Percentiles rank a stretch among this genome's conserved stretches.
Conservation (phyloP, 148 eudicot species). For the Gaultheria prostrata region DNA sequence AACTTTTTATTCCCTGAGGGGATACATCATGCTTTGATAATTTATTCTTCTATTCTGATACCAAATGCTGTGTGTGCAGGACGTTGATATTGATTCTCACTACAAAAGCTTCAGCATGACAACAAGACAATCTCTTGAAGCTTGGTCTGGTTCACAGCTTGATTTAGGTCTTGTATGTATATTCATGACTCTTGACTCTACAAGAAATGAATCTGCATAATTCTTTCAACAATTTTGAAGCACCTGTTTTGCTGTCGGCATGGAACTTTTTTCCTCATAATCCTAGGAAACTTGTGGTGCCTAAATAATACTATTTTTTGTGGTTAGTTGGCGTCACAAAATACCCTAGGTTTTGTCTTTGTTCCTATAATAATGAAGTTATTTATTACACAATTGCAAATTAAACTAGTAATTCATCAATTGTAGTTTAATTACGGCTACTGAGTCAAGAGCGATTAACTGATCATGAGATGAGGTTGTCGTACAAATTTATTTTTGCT, state of each 20-base stretch:
- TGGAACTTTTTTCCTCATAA: background rate
- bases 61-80: conserved; percentile 53
- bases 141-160: conserved; percentile 80
- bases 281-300: background rate
- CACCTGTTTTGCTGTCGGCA: background rate
- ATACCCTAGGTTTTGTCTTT: background rate
- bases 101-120: conserved; percentile 63
- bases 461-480: background rate
- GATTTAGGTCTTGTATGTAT: conserved; percentile 90
- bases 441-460: background rate
- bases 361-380: background rate
- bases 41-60: background rate
- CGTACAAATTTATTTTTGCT: background rate
- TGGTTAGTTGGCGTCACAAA: background rate
- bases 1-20: conserved; percentile 10
- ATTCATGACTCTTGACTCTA: conserved; percentile 3
- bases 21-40: background rate
- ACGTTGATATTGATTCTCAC: conserved; percentile 61
- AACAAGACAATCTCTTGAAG: conserved; percentile 84
- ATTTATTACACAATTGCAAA: background rate
- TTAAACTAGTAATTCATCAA: background rate
- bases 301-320: background rate
- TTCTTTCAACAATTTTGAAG: conserved; percentile 9
- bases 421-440: background rate
- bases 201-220: background rate